These are phyloP conservation scores for Neofusicoccum umdonicola DNA, from an alignment of 2,329 filamentous ascomycete species.

Conservation along the genomic window DNA sequence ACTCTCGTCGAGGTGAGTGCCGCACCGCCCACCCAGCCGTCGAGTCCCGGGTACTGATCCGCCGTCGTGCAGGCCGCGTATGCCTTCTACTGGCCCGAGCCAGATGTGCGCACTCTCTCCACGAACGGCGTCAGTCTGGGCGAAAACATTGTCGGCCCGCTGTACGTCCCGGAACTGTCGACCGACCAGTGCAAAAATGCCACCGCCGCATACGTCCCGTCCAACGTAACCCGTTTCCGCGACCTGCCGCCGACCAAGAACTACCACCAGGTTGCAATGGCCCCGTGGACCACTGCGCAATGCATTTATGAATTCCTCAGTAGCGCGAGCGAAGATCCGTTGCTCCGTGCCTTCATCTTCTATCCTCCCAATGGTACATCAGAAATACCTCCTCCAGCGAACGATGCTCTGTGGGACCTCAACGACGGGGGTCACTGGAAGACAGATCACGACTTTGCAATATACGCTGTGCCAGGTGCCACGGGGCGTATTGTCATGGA, in stretches of 20 bases:
- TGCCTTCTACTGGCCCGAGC: slow-evolving; percentile 36
- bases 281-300: slow-evolving; percentile 75
- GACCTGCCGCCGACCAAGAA: slow-evolving; percentile 63
- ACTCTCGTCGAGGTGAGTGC: slow-evolving; percentile 13
- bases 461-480: slow-evolving; percentile 74
- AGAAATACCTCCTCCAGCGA: slow-evolving; percentile 59
- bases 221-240: slow-evolving; percentile 69
- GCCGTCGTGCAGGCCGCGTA: slow-evolving; percentile 20
- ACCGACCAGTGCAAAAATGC: slow-evolving; percentile 62
- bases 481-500: slow-evolving; percentile 68
- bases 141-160: slow-evolving; percentile 68
- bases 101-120: slow-evolving; percentile 73
- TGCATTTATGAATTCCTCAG: slow-evolving; percentile 74
- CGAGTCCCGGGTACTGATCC: not conserved
- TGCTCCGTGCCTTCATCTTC: slow-evolving; percentile 60
- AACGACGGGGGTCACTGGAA: slow-evolving; percentile 71
- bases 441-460: slow-evolving; percentile 67
- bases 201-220: slow-evolving; percentile 65
- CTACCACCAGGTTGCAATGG: slow-evolving; percentile 76
- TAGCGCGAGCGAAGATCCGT: slow-evolving; percentile 55
- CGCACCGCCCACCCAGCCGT: not conserved
- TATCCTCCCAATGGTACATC: slow-evolving; percentile 40
- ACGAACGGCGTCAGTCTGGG: slow-evolving; percentile 62
- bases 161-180: slow-evolving; percentile 76
- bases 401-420: slow-evolving; percentile 68